These are phyloP conservation scores for Pneumocystis canis DNA, from an alignment of 1,139 yeast species.

Conservation along the genomic window DNA sequence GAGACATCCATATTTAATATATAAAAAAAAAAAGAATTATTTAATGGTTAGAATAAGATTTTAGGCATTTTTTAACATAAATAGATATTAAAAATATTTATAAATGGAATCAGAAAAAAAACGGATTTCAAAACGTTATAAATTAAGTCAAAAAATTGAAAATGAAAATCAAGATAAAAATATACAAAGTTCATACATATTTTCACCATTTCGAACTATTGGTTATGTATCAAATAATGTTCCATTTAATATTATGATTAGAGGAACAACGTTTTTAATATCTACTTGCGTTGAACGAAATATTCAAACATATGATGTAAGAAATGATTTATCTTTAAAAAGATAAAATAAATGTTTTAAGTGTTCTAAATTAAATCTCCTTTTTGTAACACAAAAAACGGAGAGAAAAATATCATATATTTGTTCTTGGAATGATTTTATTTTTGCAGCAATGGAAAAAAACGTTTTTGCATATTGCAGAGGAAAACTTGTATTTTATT, in stretches of 20 bases:
- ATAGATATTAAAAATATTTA: background rate
- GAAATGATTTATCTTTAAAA: background rate
- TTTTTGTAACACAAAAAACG: slow-evolving; percentile 80
- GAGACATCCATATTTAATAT: too few relatives aligned
- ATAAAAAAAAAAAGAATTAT: background rate
- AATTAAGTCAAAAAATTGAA: slow-evolving; percentile 22
- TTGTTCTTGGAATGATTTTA: slow-evolving; percentile 70
- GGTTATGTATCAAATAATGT: slow-evolving; percentile 43
- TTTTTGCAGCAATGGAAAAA: slow-evolving; percentile 62
- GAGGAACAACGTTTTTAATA: slow-evolving; percentile 76
- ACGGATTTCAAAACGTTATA: background rate
- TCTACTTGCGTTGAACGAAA: slow-evolving; percentile 83
- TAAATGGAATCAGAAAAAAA: background rate
- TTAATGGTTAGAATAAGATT: background rate
- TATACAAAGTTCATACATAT: slow-evolving; percentile 19
- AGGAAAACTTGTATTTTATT: slow-evolving; percentile 54
- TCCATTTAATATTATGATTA: slow-evolving; percentile 77
- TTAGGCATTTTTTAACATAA: background rate
- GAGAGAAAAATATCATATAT: slow-evolving; percentile 53
- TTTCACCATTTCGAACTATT: slow-evolving; percentile 41
- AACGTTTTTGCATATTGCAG: slow-evolving; percentile 67
- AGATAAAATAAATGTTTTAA: slow-evolving; percentile 1
- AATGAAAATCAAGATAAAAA: slow-evolving; percentile 10
- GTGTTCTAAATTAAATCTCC: slow-evolving; percentile 61
- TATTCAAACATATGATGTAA: slow-evolving; percentile 78